Evolutionary conservation across 371 early-diverging fungal species (phyloP).

Genomic region (Saksenaea oblongispora): DNA sequence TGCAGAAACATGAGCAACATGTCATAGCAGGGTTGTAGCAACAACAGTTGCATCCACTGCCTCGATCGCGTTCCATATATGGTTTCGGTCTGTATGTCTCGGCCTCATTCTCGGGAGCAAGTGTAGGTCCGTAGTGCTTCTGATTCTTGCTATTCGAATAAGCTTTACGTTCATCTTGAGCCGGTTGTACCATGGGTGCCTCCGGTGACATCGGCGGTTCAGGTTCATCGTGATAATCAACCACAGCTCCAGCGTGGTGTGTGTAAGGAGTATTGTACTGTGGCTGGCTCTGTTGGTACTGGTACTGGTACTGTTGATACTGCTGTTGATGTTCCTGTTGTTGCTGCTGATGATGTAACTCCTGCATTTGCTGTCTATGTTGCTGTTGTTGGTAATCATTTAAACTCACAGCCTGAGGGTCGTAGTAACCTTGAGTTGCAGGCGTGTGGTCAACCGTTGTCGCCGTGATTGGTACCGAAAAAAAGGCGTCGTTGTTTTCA

Average conservation of each 20-base stretch:
- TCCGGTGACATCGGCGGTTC: constrained; percentile 11
- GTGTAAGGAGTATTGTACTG: constrained; percentile 2
- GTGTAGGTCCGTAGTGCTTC: neutral
- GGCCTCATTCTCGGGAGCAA: constrained; percentile 25
- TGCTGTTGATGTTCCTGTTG: neutral
- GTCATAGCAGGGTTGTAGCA: constrained; percentile 30
- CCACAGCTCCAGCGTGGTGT: neutral
- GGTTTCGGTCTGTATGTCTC: constrained; percentile 17
- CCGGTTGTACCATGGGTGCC: constrained; percentile 16
- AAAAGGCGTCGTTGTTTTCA: neutral
- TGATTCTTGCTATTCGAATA: neutral
- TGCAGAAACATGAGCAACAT: constrained; percentile 29
- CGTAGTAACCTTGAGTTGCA: constrained; percentile 12
- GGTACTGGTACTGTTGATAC: constrained; percentile 5
- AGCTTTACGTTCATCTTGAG: constrained; percentile 5
- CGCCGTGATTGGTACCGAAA: neutral
- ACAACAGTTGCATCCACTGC: constrained; percentile 20
- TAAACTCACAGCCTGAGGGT: constrained; percentile 20
- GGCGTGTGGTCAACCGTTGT: neutral
- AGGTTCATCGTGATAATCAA: constrained; percentile 20
- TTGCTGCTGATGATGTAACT: neutral
- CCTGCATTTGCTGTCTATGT: constrained; percentile 3
- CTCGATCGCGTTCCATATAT: constrained; percentile 11
- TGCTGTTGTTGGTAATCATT: constrained; percentile 17
- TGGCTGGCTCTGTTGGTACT: neutral